phyloP scores from a whole-genome alignment of 305 asterid genomes.

The Fraxinus angustifolia region DNA sequence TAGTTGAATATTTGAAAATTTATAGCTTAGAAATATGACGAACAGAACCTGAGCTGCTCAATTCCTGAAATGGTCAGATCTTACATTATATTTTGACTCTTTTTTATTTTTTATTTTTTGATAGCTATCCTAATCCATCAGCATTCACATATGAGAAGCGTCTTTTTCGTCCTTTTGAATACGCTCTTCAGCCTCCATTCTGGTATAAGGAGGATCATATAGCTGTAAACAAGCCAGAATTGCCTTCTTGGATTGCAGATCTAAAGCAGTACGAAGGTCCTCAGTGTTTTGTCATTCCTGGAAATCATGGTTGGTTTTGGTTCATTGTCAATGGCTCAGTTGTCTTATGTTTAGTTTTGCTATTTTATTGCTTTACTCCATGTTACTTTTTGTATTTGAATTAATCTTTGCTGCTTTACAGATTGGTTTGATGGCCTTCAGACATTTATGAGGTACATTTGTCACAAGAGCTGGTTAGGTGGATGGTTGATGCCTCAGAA shows the following conservation, averaged over 20 bases:
- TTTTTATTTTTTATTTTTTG: constrained; percentile 15
- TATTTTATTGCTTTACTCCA: not conserved
- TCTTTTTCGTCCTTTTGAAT: constrained; percentile 91
- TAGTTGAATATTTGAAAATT: not conserved
- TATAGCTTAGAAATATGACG: not conserved
- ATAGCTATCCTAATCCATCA: constrained; percentile 97
- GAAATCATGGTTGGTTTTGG: constrained; percentile 78
- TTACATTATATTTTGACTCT: constrained; percentile 7
- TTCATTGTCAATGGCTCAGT: constrained; percentile 12
- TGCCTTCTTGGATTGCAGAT: constrained; percentile 61
- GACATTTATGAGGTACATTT: constrained; percentile 95
- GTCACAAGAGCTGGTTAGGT: constrained; percentile 99
- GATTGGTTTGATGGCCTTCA: constrained; percentile 99
- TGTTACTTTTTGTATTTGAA: not conserved
- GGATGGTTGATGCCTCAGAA: constrained; percentile 99
- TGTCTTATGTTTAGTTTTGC: constrained; percentile 5
- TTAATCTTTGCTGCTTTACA: constrained; percentile 31
- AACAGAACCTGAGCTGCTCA: constrained; percentile 8
- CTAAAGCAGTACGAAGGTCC: constrained; percentile 85
- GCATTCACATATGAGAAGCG: constrained; percentile 81
- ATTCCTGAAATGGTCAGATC: not conserved
- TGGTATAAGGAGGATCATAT: constrained; percentile 88
- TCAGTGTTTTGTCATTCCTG: constrained; percentile 91
- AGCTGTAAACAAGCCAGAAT: constrained; percentile 86
- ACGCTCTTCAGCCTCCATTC: constrained; percentile 91